These are phyloP conservation scores for Plectosphaerella sp. DNA, from an alignment of 2,329 filamentous ascomycete genomes.

Conservation along the genomic window DNA sequence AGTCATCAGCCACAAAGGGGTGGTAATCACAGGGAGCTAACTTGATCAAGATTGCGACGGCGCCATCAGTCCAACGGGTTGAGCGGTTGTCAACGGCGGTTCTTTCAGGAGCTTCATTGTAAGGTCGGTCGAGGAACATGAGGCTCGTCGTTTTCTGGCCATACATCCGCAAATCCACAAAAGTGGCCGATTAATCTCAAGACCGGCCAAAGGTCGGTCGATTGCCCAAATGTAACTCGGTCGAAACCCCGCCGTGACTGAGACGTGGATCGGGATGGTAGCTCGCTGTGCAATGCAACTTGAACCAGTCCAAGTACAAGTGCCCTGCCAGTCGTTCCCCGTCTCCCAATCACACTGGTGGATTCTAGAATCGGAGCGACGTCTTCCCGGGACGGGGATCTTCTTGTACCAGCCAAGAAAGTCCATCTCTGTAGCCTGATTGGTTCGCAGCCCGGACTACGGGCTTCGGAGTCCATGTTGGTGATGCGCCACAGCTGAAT, in stretches of 20 bases:
- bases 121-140: background rate
- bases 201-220: no score
- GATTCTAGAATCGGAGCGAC: background rate
- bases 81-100: no score
- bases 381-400: background rate
- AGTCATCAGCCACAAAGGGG: no score
- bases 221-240: no score
- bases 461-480: conserved; percentile 19
- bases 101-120: no score
- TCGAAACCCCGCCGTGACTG: background rate
- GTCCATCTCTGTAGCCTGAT: conserved; percentile 16
- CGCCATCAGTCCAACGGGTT: no score
- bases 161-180: background rate
- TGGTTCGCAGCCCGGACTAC: conserved; percentile 18
- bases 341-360: background rate
- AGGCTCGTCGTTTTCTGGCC: background rate
- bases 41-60: no score
- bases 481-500: conserved; percentile 33
- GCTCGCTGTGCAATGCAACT: background rate
- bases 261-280: background rate
- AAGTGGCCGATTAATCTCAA: background rate
- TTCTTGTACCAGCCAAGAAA: background rate
- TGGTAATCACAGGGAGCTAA: no score
- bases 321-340: background rate
- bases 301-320: background rate